These are phyloP conservation scores for Saccharomycopsis phalli DNA, from an alignment of 1,139 yeast genomes.

Conservation along the genomic window DNA sequence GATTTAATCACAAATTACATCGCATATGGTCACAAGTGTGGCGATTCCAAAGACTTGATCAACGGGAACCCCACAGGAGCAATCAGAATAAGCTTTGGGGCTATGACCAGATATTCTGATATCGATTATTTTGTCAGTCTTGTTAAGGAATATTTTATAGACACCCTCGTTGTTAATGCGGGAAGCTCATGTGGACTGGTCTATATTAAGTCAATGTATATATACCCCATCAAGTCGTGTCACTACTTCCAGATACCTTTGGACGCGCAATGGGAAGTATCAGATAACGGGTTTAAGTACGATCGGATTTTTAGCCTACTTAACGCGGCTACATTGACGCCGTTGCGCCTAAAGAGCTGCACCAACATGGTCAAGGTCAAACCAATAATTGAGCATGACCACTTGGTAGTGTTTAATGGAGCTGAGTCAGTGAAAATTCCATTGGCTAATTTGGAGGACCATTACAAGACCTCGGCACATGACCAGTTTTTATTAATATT, in stretches of 20 bases:
- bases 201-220: constrained; percentile 23
- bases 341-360: constrained; percentile 28
- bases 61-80: constrained; percentile 33
- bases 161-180: constrained; percentile 4
- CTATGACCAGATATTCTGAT: constrained; percentile 29
- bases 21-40: constrained; percentile 32
- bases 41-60: constrained; percentile 32
- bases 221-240: constrained; percentile 37
- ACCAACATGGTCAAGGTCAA: constrained; percentile 29
- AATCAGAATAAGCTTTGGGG: constrained; percentile 34
- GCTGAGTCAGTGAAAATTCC: constrained; percentile 10
- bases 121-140: constrained; percentile 26
- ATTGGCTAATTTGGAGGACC: constrained; percentile 19
- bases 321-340: constrained; percentile 23
- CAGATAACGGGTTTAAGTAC: constrained; percentile 28
- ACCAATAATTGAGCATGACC: constrained; percentile 24
- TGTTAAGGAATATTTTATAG: constrained; percentile 24
- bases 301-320: constrained; percentile 34
- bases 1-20: constrained; percentile 27
- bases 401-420: constrained; percentile 4
- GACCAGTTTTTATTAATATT: constrained; percentile 18
- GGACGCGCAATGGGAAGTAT: constrained; percentile 26
- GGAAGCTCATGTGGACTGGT: background rate
- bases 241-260: constrained; percentile 27
- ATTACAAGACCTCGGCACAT: constrained; percentile 16